Conservation (phyloP, 352 stramenopile genomes). For the Globisporangium viniferum region DNA sequence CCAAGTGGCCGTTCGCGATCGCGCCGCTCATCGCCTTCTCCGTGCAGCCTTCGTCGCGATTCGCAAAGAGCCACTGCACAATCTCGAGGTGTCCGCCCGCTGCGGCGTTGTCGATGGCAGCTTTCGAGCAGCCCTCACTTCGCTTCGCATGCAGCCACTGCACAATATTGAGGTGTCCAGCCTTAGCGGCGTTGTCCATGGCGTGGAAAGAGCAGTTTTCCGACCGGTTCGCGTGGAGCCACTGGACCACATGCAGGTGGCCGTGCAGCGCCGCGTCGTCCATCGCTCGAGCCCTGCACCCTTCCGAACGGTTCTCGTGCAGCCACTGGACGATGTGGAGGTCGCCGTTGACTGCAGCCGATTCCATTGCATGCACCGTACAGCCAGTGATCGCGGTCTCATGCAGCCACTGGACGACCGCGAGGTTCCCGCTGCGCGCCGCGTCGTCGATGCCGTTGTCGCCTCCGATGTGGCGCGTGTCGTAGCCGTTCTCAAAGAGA, state of each 20-base stretch:
- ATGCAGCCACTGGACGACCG: slow-evolving; percentile 3
- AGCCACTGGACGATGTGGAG: slow-evolving; percentile 6
- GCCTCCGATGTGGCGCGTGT: slow-evolving; percentile 5
- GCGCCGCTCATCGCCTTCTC: slow-evolving; percentile 15
- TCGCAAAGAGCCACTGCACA: slow-evolving; percentile 21
- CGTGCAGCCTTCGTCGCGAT: slow-evolving; percentile 16
- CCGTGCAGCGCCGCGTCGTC: not conserved
- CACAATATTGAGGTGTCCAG: not conserved
- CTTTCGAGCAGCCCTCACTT: slow-evolving; percentile 20
- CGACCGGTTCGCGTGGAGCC: not conserved
- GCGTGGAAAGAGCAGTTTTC: not conserved
- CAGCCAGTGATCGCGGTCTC: not conserved
- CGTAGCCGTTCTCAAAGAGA: slow-evolving; percentile 14
- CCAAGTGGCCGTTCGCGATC: slow-evolving; percentile 19
- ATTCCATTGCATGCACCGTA: slow-evolving; percentile 8
- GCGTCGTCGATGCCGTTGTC: slow-evolving; percentile 11
- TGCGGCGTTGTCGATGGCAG: slow-evolving; percentile 25
- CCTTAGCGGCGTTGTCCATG: not conserved
- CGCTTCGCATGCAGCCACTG: slow-evolving; percentile 19
- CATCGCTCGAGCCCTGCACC: not conserved
- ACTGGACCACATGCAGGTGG: not conserved
- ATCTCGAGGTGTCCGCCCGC: slow-evolving; percentile 25
- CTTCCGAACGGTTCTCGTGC: slow-evolving; percentile 1
- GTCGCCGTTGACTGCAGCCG: slow-evolving; percentile 4
- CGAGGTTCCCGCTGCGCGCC: slow-evolving; percentile 9